Evolutionary conservation across 805 yeast species (phyloP), one percentile per base, ranked within the genome.

Genomic region (Myxozyma udenii): DNA sequence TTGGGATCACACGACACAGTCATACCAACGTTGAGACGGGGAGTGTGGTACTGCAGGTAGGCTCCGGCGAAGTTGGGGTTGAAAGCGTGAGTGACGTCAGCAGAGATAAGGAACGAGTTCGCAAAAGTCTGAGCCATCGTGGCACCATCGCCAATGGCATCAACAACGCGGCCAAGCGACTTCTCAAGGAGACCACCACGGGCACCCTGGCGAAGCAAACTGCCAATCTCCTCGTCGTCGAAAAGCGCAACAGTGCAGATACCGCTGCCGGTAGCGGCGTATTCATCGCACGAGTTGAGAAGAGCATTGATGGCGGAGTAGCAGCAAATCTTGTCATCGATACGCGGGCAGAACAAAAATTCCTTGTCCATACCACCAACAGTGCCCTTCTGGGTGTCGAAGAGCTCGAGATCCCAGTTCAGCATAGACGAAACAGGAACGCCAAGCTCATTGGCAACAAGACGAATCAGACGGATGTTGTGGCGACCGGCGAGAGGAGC

Each of bases 181-280:
- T 79, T 65, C 66, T 86, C 89, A 46, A 85, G 68, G 44, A 86
- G 68, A 21, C 87, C 87, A 59, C 95, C 91, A 63, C 79, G 79
- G 44, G 89, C 89, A 61, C 96, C 95, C 61, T 83, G 87, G 68
- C 91, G 79, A 3, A 88, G 76, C 32, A 80, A 77, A 4, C 91
- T 83, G 7, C 95, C 95, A 50, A 87, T 78, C 70, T 87, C 96
- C 69, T 87, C 96, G 65, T 84, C 80, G 63, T 86, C 93, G 61
- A 78, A 84, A 58, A 85, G 71, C 2, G 84, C 83, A 1, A 83
- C 87, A 49, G 82, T 68, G 28, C 79, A 74, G 37, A 71, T 58
- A 16, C 64, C 61, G 38, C 42, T 42, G 22, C 67, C 64, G 12
- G 64, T 51, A 25, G 59, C 60, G 41, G 70, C 72, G 23, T 60